phyloP scores from a whole-genome alignment of 495 filamentous ascomycete genomes.

The Venustampulla echinocandica region DNA sequence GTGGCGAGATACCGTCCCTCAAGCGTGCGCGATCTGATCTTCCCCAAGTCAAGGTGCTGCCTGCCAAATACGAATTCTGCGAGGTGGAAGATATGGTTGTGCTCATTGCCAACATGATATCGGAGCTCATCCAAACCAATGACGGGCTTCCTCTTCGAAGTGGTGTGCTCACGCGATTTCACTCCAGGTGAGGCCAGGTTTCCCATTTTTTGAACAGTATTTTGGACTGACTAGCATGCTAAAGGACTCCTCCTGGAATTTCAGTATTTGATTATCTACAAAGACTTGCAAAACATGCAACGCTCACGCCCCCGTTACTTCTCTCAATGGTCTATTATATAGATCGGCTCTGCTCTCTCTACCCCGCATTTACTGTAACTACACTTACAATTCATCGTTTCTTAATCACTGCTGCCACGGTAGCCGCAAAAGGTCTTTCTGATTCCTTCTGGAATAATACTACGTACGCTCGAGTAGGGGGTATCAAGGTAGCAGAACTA shows the following conservation, averaged over 20 bases:
- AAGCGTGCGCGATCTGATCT: constrained; percentile 11
- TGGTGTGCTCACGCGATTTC: constrained; percentile 83
- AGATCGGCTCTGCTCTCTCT: constrained; percentile 84
- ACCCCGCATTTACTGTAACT: constrained; percentile 88
- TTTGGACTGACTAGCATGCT: constrained; percentile 19
- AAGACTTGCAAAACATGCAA: constrained; percentile 87
- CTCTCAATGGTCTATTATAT: constrained; percentile 99
- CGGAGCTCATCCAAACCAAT: constrained; percentile 87
- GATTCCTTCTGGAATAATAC: constrained; percentile 98
- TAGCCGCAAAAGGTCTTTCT: constrained; percentile 90
- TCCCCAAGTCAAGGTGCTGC: constrained; percentile 53
- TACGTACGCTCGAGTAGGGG: constrained; percentile 88
- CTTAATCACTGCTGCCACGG: constrained; percentile 88
- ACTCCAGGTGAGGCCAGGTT: constrained; percentile 59
- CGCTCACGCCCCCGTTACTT: constrained; percentile 85
- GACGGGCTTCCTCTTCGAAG: constrained; percentile 78
- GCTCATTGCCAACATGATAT: constrained; percentile 89
- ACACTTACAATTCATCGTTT: constrained; percentile 95
- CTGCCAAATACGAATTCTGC: constrained; percentile 67
- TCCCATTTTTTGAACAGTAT: background rate
- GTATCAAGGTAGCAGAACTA: constrained; percentile 78
- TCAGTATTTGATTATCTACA: constrained; percentile 88
- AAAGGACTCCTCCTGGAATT: constrained; percentile 81
- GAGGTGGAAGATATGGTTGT: constrained; percentile 76
- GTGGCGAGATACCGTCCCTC: background rate